Percentiles rank a stretch among this genome's conserved stretches.
Evolutionary conservation across 106 monocot species (phyloP).

Genomic region (Cymbidium sinense): DNA sequence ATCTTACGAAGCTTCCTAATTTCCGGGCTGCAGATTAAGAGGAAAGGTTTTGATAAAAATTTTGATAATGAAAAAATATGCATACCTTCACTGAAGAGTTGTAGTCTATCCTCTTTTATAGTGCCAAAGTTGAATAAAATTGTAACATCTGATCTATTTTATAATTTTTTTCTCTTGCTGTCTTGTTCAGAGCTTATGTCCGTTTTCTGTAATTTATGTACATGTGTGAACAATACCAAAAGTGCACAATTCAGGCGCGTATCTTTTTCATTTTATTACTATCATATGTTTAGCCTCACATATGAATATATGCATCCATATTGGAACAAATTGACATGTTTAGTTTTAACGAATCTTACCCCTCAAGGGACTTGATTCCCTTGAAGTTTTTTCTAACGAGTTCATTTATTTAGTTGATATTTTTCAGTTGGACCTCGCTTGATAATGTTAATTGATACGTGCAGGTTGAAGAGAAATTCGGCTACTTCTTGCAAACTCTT

Average conservation of each 20-base stretch:
- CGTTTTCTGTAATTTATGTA: background rate
- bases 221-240: background rate
- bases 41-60: background rate
- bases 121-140: background rate
- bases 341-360: background rate
- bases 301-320: background rate
- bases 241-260: background rate
- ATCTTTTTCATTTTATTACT: background rate
- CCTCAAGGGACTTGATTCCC: background rate
- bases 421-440: background rate
- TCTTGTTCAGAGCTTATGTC: background rate
- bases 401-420: background rate
- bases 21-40: background rate
- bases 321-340: background rate
- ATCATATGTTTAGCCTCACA: background rate
- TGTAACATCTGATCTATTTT: background rate
- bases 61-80: background rate
- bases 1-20: background rate
- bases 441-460: conserved; percentile 3
- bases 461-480: conserved; percentile 98
- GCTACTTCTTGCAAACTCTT: conserved; percentile 86
- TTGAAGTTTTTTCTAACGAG: background rate
- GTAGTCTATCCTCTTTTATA: background rate
- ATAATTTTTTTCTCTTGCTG: background rate
- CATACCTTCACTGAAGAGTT: background rate